phyloP scores from a whole-genome alignment of 1,284 basidiomycete species.

The Rhodotorula sp. region DNA sequence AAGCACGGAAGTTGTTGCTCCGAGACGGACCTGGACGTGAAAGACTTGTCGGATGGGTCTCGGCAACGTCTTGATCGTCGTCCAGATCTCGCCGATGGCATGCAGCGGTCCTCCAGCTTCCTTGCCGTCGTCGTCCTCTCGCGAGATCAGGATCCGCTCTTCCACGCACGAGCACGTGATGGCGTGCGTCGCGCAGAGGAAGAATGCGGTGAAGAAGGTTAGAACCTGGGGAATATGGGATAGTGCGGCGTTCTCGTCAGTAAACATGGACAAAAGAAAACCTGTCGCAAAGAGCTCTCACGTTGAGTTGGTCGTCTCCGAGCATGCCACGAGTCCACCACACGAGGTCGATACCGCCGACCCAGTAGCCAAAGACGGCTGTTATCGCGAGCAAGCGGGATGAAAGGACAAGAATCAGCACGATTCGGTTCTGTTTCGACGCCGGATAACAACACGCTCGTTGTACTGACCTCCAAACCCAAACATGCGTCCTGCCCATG shows the following conservation, averaged over 20 bases:
- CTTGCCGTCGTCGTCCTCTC: slow-evolving; percentile 5
- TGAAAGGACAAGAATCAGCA: not conserved
- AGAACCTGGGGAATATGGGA: slow-evolving; percentile 34
- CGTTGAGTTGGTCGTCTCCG: slow-evolving; percentile 71
- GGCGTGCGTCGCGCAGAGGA: slow-evolving; percentile 53
- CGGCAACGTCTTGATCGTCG: slow-evolving; percentile 68
- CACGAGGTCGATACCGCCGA: slow-evolving; percentile 42
- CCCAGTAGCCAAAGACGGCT: slow-evolving; percentile 43
- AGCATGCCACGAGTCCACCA: slow-evolving; percentile 53
- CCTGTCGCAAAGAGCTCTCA: not conserved
- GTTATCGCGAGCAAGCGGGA: not conserved
- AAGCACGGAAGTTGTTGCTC: not conserved
- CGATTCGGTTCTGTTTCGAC: not conserved
- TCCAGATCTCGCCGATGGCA: slow-evolving; percentile 63
- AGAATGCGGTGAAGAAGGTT: slow-evolving; percentile 53
- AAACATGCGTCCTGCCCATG: slow-evolving; percentile 89
- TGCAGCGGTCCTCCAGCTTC: not conserved
- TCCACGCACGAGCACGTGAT: slow-evolving; percentile 66
- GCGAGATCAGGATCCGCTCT: slow-evolving; percentile 67
- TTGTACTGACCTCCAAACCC: slow-evolving; percentile 28
- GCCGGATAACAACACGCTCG: too few species aligned
- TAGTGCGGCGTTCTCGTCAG: too few species aligned
- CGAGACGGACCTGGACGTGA: slow-evolving; percentile 57
- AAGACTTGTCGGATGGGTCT: slow-evolving; percentile 77
- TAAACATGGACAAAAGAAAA: too few species aligned